Evolutionary conservation across 2,329 filamentous ascomycete genomes (phyloP).

Genomic region (Xylaria sp.): DNA sequence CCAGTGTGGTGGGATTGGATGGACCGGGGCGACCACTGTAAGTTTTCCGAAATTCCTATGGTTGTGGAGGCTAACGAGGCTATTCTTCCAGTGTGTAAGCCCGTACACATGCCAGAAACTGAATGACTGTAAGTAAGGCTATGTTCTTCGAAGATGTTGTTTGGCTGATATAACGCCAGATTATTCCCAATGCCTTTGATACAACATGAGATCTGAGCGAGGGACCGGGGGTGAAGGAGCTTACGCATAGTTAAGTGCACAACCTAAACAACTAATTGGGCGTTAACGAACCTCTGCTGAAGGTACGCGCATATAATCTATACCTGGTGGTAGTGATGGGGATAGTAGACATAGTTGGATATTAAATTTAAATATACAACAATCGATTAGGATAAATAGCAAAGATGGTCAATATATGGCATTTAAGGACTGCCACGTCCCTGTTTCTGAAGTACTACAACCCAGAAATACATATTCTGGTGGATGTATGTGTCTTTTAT

Average conservation of each 20-base stretch:
- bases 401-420: neutral
- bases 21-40: constrained; percentile 31
- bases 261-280: neutral
- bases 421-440: neutral
- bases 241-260: neutral
- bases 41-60: neutral
- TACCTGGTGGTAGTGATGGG: neutral
- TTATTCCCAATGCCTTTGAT: constrained; percentile 36
- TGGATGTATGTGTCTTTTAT: neutral
- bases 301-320: neutral
- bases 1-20: constrained; percentile 35
- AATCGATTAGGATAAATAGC: too few species aligned
- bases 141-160: too few species aligned
- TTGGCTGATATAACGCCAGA: constrained; percentile 22
- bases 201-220: too few species aligned
- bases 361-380: neutral
- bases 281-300: neutral
- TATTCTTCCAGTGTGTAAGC: constrained; percentile 31
- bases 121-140: constrained; percentile 35
- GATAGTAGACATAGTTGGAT: neutral
- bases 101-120: constrained; percentile 31
- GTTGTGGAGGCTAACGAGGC: constrained; percentile 7
- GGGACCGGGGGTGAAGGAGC: neutral
- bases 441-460: neutral
- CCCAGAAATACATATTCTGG: too few species aligned